Percentiles rank a stretch among this genome's conserved stretches.
These are phyloP conservation scores for Podospora conica DNA, from an alignment of 495 filamentous ascomycete genomes.

Conservation along the genomic window DNA sequence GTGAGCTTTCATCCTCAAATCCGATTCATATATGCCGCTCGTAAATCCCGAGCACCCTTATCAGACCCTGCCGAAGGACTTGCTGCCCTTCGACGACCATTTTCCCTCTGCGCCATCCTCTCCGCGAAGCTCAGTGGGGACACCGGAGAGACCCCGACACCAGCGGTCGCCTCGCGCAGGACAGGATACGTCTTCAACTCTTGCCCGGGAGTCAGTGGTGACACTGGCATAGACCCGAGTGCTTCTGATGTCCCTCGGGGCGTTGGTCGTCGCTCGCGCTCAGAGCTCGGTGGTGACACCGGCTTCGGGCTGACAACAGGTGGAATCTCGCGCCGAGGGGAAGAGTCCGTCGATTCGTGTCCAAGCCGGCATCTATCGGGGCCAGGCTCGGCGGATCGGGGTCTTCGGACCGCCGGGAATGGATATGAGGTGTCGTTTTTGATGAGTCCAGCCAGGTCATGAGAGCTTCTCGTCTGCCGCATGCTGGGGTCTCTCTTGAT, in stretches of 20 bases:
- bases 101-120: background rate
- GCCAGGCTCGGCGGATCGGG: slow-evolving; percentile 11
- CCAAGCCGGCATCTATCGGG: slow-evolving; percentile 1
- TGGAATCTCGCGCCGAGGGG: background rate
- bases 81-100: background rate
- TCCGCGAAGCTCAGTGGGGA: background rate
- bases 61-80: background rate
- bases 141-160: background rate
- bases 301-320: background rate
- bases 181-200: background rate
- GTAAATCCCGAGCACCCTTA: background rate
- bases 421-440: background rate
- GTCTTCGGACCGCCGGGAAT: background rate
- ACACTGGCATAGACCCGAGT: background rate
- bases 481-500: slow-evolving; percentile 8
- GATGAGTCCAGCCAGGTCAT: background rate
- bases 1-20: background rate
- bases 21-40: background rate
- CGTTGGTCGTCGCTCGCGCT: background rate
- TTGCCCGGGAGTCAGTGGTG: background rate
- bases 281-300: background rate
- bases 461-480: slow-evolving; percentile 9
- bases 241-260: background rate
- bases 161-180: background rate
- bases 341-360: background rate